Evolutionary conservation across 2,329 filamentous ascomycete species (phyloP), one percentile per base, ranked within the genome.

Genomic region (Mollisia scopiformis): DNA sequence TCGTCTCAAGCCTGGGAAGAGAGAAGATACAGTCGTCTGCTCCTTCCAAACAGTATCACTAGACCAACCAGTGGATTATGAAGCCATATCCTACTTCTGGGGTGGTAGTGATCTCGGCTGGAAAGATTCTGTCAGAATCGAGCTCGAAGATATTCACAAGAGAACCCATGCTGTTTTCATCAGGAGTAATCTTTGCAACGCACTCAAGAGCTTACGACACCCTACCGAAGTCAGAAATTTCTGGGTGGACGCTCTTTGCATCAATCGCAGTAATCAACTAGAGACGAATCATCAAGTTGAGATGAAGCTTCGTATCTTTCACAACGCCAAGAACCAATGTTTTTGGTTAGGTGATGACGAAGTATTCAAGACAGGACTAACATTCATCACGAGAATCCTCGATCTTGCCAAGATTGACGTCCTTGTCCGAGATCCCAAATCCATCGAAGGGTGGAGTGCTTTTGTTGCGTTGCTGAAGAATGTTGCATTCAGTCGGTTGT

Each of bases 191-290:
- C 37, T 65, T 3, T 50, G 61, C 19, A 16, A 33, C 19, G 61
- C 61, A 19, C 61, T 65, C 2, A 52, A 33, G 28, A 58, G 37
- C 27, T 39, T 65, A 8, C 60, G 63, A 11, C 61, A 63, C 27
- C 47, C 51, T 3, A 56, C 5, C n/a, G 13, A 50, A 8, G 8
- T 19, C 3, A 52, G 57, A 28, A 23, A 10, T 7, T 59, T 71
- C 31, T 73, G 69, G 69, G 62, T 73, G 27, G 66, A 68, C 39
- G 66, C 68, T 16, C 57, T 73, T 8, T 73, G 71, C 50, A 67
- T 71, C 28, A 68, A 72, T 51, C 64, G 67, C 10, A 64, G 51
- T 7, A 65, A 70, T 31, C 51, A 47, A 5, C 46, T 58, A 1
- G 71, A 72, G 57, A 67, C 60, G 51, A 70, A 66, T 2, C 61